Evolutionary conservation across 2,329 filamentous ascomycete genomes (phyloP).

Genomic region (Alternaria sp.): DNA sequence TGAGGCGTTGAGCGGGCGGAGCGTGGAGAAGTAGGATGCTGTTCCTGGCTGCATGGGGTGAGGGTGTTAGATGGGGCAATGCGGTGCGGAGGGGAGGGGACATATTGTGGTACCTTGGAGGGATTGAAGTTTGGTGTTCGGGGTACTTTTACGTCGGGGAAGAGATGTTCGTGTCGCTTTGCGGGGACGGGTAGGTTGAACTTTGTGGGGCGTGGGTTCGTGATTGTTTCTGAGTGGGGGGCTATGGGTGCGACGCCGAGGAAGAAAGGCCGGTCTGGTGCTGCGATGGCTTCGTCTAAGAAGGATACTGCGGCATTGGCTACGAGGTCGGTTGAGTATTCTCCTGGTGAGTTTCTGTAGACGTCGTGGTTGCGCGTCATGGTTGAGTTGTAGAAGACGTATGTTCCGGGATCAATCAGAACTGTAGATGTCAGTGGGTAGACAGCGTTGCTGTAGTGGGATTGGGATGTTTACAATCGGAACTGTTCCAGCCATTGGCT

Average conservation of each 20-base stretch:
- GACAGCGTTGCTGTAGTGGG: too few species aligned
- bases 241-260: slow-evolving; percentile 69
- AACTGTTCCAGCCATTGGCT: slow-evolving; percentile 65
- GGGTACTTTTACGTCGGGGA: slow-evolving; percentile 65
- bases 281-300: slow-evolving; percentile 63
- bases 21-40: slow-evolving; percentile 28
- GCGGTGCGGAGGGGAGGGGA: not conserved
- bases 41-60: slow-evolving; percentile 14
- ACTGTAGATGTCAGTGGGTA: slow-evolving; percentile 3
- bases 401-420: slow-evolving; percentile 70
- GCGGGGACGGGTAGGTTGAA: slow-evolving; percentile 65
- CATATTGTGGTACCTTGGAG: slow-evolving; percentile 6
- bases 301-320: slow-evolving; percentile 65
- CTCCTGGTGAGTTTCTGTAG: slow-evolving; percentile 62
- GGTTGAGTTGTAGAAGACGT: slow-evolving; percentile 70
- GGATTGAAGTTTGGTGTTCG: slow-evolving; percentile 72
- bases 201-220: not conserved
- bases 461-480: slow-evolving; percentile 40
- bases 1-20: slow-evolving; percentile 51
- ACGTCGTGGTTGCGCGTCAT: slow-evolving; percentile 66
- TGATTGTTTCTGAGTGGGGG: slow-evolving; percentile 58
- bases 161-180: slow-evolving; percentile 67
- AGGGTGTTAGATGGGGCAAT: not conserved
- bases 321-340: slow-evolving; percentile 66
- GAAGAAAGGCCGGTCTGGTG: slow-evolving; percentile 67